phyloP scores from a whole-genome alignment of 169 alveolate genomes.

The Eimeria zaria region DNA sequence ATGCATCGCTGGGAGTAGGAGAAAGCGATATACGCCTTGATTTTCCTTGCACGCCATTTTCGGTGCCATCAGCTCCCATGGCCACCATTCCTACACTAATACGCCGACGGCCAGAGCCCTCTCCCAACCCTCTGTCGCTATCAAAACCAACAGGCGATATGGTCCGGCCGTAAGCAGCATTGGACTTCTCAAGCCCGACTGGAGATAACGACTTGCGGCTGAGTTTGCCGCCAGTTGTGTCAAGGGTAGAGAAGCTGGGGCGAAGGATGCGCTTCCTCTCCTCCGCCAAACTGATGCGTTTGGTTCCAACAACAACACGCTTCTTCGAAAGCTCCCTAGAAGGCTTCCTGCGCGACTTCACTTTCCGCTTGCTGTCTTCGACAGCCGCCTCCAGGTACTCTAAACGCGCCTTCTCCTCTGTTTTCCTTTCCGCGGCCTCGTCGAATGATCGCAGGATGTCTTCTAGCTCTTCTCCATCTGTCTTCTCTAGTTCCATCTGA shows the following conservation, averaged over 20 bases:
- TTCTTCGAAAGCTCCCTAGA: neutral
- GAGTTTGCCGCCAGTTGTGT: constrained; percentile 7
- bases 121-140: neutral
- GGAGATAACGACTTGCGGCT: constrained; percentile 32
- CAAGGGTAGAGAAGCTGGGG: constrained; percentile 45
- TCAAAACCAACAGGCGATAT: constrained; percentile 59
- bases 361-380: constrained; percentile 25
- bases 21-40: constrained; percentile 54
- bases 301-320: neutral
- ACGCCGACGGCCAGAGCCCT: constrained; percentile 49
- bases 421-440: neutral
- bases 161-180: constrained; percentile 22
- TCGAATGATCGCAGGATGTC: constrained; percentile 54
- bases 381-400: constrained; percentile 53
- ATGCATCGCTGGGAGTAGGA: constrained; percentile 27
- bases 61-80: neutral
- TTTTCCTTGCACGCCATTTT: constrained; percentile 5
- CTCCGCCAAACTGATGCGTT: neutral
- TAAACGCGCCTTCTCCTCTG: constrained; percentile 33
- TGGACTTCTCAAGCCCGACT: neutral
- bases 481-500: constrained; percentile 60
- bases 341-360: constrained; percentile 34
- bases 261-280: constrained; percentile 62
- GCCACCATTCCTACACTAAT: constrained; percentile 8
- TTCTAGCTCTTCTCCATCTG: constrained; percentile 21